These are phyloP conservation scores for Elsinoe batatas DNA, from an alignment of 2,329 filamentous ascomycete genomes.

Conservation along the genomic window DNA sequence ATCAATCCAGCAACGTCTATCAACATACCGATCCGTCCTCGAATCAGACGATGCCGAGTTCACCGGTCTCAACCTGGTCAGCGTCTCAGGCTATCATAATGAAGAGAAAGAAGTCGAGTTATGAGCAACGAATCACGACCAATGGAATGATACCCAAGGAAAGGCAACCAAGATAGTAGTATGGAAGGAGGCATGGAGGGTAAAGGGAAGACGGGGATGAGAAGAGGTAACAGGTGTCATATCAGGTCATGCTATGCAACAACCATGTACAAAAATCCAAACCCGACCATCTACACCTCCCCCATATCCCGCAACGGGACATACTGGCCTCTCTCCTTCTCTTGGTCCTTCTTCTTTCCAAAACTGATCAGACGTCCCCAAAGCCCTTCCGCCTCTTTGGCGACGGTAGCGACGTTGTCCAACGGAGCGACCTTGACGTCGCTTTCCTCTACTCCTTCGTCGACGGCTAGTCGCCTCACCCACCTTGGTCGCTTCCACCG, in stretches of 20 bases:
- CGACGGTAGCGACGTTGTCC: not conserved
- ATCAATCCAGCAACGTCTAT: slow-evolving; percentile 12
- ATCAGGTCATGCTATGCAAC: not conserved
- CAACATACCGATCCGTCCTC: slow-evolving; percentile 22
- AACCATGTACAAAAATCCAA: not conserved
- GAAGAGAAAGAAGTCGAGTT: slow-evolving; percentile 23
- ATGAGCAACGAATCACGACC: slow-evolving; percentile 12
- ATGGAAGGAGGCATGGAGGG: too few relatives aligned
- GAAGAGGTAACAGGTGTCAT: not conserved
- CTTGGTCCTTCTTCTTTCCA: slow-evolving; percentile 28
- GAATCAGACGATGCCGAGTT: slow-evolving; percentile 18
- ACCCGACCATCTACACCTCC: slow-evolving; percentile 20
- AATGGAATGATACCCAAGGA: not conserved
- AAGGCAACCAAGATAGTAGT: too few relatives aligned
- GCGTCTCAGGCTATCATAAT: slow-evolving; percentile 22
- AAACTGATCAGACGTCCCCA: slow-evolving; percentile 14
- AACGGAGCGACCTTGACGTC: slow-evolving; percentile 9
- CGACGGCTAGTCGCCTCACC: slow-evolving; percentile 64
- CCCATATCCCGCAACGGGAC: slow-evolving; percentile 35
- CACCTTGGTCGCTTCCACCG: slow-evolving; percentile 76
- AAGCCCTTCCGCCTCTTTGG: not conserved
- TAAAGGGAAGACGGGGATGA: too few relatives aligned
- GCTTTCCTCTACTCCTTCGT: slow-evolving; percentile 18
- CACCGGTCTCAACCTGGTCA: slow-evolving; percentile 22
- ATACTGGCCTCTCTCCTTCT: slow-evolving; percentile 33